phyloP scores from a whole-genome alignment of 495 filamentous ascomycete genomes.

The Penicillium macrosclerotiorum region DNA sequence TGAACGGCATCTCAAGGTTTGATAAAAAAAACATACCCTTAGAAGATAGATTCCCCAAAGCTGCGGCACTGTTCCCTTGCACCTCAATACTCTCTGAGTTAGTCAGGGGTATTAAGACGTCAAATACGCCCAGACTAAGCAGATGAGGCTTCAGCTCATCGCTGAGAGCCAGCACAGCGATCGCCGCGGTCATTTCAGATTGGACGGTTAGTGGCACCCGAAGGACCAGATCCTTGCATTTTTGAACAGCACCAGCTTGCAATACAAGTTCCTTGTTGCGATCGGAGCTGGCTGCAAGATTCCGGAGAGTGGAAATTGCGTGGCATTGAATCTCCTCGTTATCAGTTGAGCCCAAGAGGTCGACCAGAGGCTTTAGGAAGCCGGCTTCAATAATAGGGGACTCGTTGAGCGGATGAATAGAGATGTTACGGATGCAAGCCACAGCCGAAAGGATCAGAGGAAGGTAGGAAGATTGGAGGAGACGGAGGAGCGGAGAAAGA shows the following conservation, averaged over 20 bases:
- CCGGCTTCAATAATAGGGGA: conserved; percentile 99
- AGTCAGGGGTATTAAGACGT: conserved; percentile 92
- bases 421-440: conserved; percentile 97
- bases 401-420: conserved; percentile 97
- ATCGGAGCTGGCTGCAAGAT: conserved; percentile 94
- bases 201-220: conserved; percentile 93
- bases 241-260: conserved; percentile 94
- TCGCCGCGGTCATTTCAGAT: conserved; percentile 98
- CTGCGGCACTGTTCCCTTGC: conserved; percentile 96
- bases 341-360: conserved; percentile 89
- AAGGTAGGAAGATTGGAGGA: conserved; percentile 91
- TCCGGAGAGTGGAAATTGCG: conserved; percentile 93
- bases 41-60: conserved; percentile 90
- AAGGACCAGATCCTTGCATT: conserved; percentile 95
- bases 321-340: conserved; percentile 99
- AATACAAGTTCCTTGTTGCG: conserved; percentile 94
- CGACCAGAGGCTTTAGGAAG: conserved; percentile 89
- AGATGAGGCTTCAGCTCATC: conserved; percentile 93
- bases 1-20: too few relatives aligned
- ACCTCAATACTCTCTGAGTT: conserved; percentile 96
- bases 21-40: conserved; percentile 73
- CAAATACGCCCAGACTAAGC: conserved; percentile 91
- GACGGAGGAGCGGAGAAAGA: conserved; percentile 75
- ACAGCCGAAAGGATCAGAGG: conserved; percentile 96
- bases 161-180: conserved; percentile 93